Base-by-base conservation (phyloP, 345 rosid species). In the Sapria himalayana region DNA sequence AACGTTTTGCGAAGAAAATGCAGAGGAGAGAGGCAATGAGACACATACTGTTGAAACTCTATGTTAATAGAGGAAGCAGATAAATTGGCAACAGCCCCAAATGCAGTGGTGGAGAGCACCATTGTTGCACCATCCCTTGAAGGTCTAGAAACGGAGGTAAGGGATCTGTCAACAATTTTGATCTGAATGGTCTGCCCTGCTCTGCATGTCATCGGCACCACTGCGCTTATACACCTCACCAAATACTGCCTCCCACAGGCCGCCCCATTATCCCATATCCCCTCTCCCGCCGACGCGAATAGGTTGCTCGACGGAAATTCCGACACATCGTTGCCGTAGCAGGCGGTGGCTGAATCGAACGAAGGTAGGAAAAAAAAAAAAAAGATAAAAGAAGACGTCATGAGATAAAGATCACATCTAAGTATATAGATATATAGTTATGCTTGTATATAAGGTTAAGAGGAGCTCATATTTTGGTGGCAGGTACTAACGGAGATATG, bases 181-280 rank as follows among this genome's bases (percentile, higher is more conserved):
- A 76, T 37, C 33, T 51, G 63, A 45, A 76, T 58, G 12, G 44
- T 56, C 37, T 32, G 25, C 1, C n/a, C 51, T 0, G 63, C 58
- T 2, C 15, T 19, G 52, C 86, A 76, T 7, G 63, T 42, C 9
- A 56, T n/a, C 0, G 39, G 58, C 2, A 20, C 50, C 2, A 41
- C 41, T 1, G 70, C 73, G 3, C 74, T 76, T 14, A 73, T 59
- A 62, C 86, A 76, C 5, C 75, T 38, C 6, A 76, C 70, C 50
- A 49, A 12, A 36, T 76, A 76, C 15, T 46, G 60, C 46, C 77
- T 49, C 40, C 81, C 78, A 2, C 85, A 76, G 2, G 71, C 46
- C 0, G 80, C 77, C 0, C 86, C 86, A 7, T 67, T 70, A 52
- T 73, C 78, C 86, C 81, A 76, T 43, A 76, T 21, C 39, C 75